Base-by-base conservation (phyloP, 2,329 filamentous ascomycete genomes). In the Didymella pomorum region DNA sequence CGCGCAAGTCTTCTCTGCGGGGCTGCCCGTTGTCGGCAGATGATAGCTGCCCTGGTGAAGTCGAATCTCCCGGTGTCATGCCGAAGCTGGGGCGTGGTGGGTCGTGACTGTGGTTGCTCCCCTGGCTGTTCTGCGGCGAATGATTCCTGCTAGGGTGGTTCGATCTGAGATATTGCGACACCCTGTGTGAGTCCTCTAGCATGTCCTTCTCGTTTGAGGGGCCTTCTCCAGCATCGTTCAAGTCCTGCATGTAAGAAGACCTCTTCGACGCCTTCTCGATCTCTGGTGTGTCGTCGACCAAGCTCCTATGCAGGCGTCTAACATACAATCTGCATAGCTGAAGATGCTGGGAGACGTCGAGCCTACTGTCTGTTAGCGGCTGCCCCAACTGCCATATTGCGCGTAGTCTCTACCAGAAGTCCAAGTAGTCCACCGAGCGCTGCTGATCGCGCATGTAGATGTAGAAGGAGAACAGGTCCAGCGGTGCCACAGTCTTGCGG, bases 361-460 rank as follows among this genome's bases (percentile, higher is more conserved):
- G 92, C 95, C 94, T 98, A 70, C 26, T 21, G 14, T n/a, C 39
- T 51, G 53, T 77, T 65, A 78, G 74, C 35, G 11, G 10, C 39
- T 28, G 20, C 12, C 23, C 1, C 6, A n/a, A 10, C 28, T 5
- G 7, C 35, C 10, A 49, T 10, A 5, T 53, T n/a, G 28, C 29
- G 42, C 16, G 3, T 7, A 25, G 39, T 52, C 75, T 87, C 58
- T 82, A 98, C 95, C 96, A 99, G 79, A 99, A 99, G 76, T 99
- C 95, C 41, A 99, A 82, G 72, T 99, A 99, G 74, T 99, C 95
- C 12, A 99, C 95, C 8, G 94, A 97, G 76, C 93, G 88, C 79
- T 99, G 95, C 79, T 97, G 93, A 78, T 99, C 96, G 71, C 95
- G 88, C 95, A 99, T 99, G 80, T 97, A 99, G 71, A 99, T 99